These are phyloP conservation scores for Pseudoperonospora humuli DNA, from an alignment of 352 stramenopile genomes.

Conservation along the genomic window DNA sequence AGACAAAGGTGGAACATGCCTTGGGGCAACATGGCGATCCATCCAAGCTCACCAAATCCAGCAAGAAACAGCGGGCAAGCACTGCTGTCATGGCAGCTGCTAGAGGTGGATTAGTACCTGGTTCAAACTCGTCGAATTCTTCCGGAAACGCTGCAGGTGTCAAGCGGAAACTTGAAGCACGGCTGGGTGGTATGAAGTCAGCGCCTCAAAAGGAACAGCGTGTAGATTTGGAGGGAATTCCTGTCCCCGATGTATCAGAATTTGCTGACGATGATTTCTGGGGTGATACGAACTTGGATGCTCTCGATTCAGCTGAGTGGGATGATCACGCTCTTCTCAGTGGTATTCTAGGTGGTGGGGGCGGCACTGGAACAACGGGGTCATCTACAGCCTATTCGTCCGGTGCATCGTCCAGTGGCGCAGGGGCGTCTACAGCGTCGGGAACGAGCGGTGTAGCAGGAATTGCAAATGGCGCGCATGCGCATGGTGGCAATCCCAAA, in stretches of 20 bases:
- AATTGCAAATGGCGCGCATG: conserved; percentile 10
- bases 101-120: conserved; percentile 7
- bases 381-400: conserved; percentile 22
- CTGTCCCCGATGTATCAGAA: conserved; percentile 55
- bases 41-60: conserved; percentile 35
- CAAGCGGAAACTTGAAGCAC: conserved; percentile 68
- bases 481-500: conserved; percentile 10
- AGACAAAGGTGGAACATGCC: conserved; percentile 22
- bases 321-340: conserved; percentile 67
- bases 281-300: conserved; percentile 82
- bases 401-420: conserved; percentile 11
- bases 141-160: conserved; percentile 17
- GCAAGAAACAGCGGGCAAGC: conserved; percentile 50
- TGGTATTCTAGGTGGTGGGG: conserved; percentile 40
- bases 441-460: conserved; percentile 1
- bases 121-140: conserved; percentile 7
- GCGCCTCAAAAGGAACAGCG: conserved; percentile 49
- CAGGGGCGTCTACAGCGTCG: conserved; percentile 2
- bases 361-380: conserved; percentile 7
- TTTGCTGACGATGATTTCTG: conserved; percentile 86
- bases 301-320: conserved; percentile 75
- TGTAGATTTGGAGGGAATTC: conserved; percentile 71
- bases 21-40: conserved; percentile 17
- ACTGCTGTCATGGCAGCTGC: conserved; percentile 4
- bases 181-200: conserved; percentile 24